Percentiles rank a stretch among this genome's conserved stretches.
Evolutionary conservation across 768 basidiomycete genomes (phyloP).

Genomic region (Psilocybe subaeruginosa): DNA sequence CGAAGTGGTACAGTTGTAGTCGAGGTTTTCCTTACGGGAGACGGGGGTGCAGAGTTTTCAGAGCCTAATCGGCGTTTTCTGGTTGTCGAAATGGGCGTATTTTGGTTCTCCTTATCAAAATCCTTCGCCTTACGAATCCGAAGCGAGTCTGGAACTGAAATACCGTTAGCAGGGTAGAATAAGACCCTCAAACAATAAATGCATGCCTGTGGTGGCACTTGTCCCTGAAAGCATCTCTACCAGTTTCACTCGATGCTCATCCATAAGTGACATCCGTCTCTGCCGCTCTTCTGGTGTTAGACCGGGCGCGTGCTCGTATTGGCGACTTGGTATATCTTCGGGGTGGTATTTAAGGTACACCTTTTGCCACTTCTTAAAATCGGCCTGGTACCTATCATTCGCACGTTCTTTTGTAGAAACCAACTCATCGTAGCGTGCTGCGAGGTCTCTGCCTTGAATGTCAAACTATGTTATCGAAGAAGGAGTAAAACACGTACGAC

Average conservation of each 20-base stretch:
- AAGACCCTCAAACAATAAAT: neutral
- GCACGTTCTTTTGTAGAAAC: conserved; percentile 45
- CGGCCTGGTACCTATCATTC: conserved; percentile 47
- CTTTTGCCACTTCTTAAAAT: conserved; percentile 56
- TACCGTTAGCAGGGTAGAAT: neutral
- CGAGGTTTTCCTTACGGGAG: neutral
- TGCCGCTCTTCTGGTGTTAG: conserved; percentile 20
- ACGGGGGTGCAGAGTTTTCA: neutral
- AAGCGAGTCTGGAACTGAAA: neutral
- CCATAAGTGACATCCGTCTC: neutral
- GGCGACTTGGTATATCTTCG: conserved; percentile 22
- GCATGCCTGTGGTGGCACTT: neutral
- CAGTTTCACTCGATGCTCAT: neutral
- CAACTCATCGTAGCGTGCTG: conserved; percentile 48
- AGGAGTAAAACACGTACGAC: conserved; percentile 6
- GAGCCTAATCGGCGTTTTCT: conserved; percentile 15
- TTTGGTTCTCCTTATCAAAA: conserved; percentile 30
- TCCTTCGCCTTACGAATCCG: neutral
- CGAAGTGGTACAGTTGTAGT: conserved; percentile 12
- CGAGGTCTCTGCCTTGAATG: conserved; percentile 25
- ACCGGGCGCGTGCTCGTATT: conserved; percentile 26
- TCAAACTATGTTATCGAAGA: neutral
- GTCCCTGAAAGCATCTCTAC: neutral
- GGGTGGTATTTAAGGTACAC: conserved; percentile 47
- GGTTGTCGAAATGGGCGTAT: conserved; percentile 14